Evolutionary conservation across 2,329 filamentous ascomycete genomes (phyloP).

Genomic region (Stromatinia cepivora): DNA sequence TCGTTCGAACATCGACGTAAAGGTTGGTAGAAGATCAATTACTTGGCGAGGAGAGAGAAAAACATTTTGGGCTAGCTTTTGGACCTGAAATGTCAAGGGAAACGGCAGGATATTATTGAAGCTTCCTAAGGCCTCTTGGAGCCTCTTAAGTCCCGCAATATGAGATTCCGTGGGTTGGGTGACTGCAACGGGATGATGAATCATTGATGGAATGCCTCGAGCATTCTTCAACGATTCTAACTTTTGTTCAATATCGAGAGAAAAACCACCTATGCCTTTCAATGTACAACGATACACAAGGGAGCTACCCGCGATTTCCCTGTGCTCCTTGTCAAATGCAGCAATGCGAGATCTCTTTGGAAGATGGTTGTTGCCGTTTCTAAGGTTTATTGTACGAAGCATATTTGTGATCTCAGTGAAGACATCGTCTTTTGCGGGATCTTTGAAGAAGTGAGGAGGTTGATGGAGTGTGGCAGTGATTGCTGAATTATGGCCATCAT

Average conservation of each 20-base stretch:
- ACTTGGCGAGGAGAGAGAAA: slow-evolving; percentile 59
- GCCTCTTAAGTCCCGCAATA: slow-evolving; percentile 26
- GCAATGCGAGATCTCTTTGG: slow-evolving; percentile 37
- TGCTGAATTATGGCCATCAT: slow-evolving; percentile 42
- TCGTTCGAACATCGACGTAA: slow-evolving; percentile 36
- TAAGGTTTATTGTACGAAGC: background rate
- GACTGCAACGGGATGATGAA: slow-evolving; percentile 31
- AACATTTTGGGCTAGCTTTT: slow-evolving; percentile 62
- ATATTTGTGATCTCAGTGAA: slow-evolving; percentile 23
- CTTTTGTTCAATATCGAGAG: slow-evolving; percentile 36
- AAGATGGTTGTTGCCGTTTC: slow-evolving; percentile 23
- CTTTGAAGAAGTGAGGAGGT: slow-evolving; percentile 51
- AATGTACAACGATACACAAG: slow-evolving; percentile 52
- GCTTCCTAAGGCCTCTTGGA: slow-evolving; percentile 34
- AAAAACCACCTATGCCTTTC: background rate
- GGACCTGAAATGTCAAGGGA: slow-evolving; percentile 59
- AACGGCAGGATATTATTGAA: slow-evolving; percentile 48
- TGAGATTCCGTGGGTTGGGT: slow-evolving; percentile 26
- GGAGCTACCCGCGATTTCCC: slow-evolving; percentile 47
- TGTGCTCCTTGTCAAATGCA: slow-evolving; percentile 43
- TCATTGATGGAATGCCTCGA: slow-evolving; percentile 40
- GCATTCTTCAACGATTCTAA: slow-evolving; percentile 37
- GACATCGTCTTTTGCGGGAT: slow-evolving; percentile 21
- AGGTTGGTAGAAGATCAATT: slow-evolving; percentile 47
- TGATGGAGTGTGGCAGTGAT: slow-evolving; percentile 54